A percentile compares a stretch with the other conserved stretches of the same genome.
phyloP scores from a whole-genome alignment of 129 eudicot species.

The Smallanthus sonchifolius region DNA sequence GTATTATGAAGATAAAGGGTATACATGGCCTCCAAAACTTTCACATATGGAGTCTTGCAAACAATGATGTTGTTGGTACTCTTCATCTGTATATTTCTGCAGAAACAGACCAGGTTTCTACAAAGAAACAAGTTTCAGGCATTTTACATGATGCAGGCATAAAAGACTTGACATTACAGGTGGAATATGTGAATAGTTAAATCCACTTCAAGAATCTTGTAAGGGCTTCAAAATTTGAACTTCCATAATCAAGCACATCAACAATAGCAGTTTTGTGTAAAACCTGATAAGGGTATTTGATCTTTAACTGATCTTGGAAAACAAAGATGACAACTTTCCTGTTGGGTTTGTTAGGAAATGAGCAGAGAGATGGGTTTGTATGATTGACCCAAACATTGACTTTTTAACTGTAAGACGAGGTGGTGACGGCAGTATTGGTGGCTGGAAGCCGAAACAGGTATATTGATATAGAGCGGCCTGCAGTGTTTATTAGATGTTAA shows the following conservation, averaged over 20 bases:
- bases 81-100: conserved; percentile 68
- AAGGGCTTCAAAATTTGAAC: conserved; percentile 12
- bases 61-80: conserved; percentile 76
- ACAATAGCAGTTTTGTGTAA: conserved; percentile 7
- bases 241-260: not conserved
- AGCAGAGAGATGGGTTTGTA: not conserved
- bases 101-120: conserved; percentile 44
- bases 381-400: not conserved
- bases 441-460: conserved; percentile 6
- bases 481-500: not conserved
- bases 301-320: not conserved
- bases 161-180: conserved; percentile 70
- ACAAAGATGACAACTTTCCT: conserved; percentile 18
- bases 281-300: not conserved
- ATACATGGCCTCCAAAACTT: conserved; percentile 66
- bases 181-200: conserved; percentile 49
- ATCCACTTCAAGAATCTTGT: conserved; percentile 15
- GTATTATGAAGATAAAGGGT: conserved; percentile 65
- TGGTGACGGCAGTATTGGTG: not conserved
- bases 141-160: conserved; percentile 63
- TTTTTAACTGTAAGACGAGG: conserved; percentile 14
- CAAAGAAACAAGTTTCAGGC: conserved; percentile 46
- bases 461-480: not conserved
- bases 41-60: conserved; percentile 91
- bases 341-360: conserved; percentile 8